Conservation (phyloP, 441 rosid genomes). For the Croton setiger region DNA sequence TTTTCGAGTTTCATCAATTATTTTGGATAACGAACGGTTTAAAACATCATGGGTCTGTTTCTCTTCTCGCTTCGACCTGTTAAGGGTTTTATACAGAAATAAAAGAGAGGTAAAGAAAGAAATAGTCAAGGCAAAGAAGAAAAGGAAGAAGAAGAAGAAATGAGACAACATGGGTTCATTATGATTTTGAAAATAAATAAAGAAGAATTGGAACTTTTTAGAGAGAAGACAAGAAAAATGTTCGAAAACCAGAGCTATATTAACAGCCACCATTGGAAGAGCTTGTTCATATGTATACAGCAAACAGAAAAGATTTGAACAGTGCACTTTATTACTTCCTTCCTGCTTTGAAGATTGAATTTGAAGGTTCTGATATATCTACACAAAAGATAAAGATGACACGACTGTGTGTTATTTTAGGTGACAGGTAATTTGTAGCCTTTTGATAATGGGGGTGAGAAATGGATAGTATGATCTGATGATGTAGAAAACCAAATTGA, state of each 20-base stretch:
- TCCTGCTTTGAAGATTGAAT: not conserved
- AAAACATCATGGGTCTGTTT: constrained; percentile 17
- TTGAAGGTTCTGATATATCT: not conserved
- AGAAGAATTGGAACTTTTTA: not conserved
- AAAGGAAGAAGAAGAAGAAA: constrained; percentile 31
- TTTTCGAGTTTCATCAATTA: constrained; percentile 25
- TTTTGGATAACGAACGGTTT: constrained; percentile 24
- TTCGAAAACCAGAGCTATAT: constrained; percentile 9
- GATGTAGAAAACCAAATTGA: no score
- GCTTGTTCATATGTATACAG: constrained; percentile 32
- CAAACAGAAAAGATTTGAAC: no score
- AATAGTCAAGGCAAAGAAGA: constrained; percentile 30
- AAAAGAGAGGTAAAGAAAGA: constrained; percentile 25
- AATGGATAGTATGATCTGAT: no score
- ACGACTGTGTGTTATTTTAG: not conserved
- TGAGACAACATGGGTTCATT: constrained; percentile 42
- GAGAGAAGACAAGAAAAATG: constrained; percentile 16
- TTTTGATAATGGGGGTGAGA: not conserved
- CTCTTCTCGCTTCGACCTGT: constrained; percentile 18
- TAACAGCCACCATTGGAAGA: constrained; percentile 54
- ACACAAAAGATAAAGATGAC: not conserved
- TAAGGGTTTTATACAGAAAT: constrained; percentile 31
- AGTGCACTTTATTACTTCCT: not conserved
- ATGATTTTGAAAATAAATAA: constrained; percentile 8
- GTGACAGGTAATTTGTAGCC: not conserved